Conservation (phyloP, 345 rosid species). For the Moricandia arvensis region DNA sequence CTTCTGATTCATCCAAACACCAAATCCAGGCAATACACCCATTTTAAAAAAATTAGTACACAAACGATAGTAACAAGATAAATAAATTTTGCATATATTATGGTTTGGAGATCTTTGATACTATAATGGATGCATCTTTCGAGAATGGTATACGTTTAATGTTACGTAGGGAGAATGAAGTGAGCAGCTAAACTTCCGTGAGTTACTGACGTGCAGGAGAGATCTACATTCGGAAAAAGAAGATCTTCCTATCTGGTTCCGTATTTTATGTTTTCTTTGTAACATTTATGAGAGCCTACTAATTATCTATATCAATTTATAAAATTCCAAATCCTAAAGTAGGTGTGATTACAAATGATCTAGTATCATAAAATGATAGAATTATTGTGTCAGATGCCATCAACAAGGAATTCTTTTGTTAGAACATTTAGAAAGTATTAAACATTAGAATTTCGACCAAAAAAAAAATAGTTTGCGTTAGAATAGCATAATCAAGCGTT, state of each 20-base stretch:
- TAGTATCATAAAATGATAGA: neutral
- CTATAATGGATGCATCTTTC: neutral
- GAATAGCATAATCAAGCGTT: neutral
- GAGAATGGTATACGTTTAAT: neutral
- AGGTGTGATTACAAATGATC: neutral
- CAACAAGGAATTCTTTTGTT: neutral
- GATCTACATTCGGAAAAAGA: neutral
- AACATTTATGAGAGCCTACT: neutral
- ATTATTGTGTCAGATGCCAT: neutral
- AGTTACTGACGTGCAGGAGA: slow-evolving; percentile 2
- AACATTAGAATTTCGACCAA: neutral
- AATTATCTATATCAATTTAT: neutral
- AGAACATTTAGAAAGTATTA: neutral
- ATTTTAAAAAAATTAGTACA: neutral
- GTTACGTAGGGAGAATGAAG: slow-evolving; percentile 2
- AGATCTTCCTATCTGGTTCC: neutral
- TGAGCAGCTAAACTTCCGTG: neutral
- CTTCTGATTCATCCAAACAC: slow-evolving; percentile 2
- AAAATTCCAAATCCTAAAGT: neutral
- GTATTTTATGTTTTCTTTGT: neutral
- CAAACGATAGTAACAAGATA: neutral
- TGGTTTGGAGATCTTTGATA: neutral
- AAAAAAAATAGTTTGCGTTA: neutral
- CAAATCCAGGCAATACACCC: neutral
- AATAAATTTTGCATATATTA: neutral